A percentile compares a stretch with the other conserved stretches of the same genome.
Conservation (phyloP, 257 asterid genomes). For the Penstemon eatonii region DNA sequence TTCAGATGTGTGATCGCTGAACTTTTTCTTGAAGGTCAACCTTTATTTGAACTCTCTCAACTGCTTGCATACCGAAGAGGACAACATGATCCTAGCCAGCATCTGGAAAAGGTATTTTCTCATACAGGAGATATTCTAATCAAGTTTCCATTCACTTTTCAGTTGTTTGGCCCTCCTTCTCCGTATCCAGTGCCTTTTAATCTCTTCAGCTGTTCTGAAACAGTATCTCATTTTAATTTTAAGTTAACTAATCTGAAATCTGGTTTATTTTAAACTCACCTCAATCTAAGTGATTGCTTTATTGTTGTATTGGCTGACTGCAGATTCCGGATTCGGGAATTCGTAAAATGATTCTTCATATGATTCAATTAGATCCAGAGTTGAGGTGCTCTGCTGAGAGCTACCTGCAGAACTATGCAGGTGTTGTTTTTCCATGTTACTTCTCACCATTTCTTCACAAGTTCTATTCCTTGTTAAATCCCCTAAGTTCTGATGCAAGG, state of each 20-base stretch:
- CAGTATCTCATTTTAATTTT: constrained; percentile 17
- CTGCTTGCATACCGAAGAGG: constrained; percentile 99
- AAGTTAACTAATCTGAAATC: not conserved
- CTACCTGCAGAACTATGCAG: constrained; percentile 81
- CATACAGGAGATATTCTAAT: constrained; percentile 10
- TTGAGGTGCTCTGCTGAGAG: constrained; percentile 87
- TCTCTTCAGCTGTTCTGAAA: constrained; percentile 20
- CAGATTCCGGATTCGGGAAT: constrained; percentile 98
- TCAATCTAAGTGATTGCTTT: constrained; percentile 23
- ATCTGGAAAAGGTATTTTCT: constrained; percentile 80
- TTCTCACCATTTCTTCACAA: constrained; percentile 94
- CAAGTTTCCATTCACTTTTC: constrained; percentile 13
- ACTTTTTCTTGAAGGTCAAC: constrained; percentile 99
- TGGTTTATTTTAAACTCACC: constrained; percentile 7
- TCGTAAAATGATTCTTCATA: constrained; percentile 97
- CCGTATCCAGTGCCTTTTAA: not conserved
- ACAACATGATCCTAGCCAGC: constrained; percentile 96
- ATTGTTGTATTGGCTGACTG: constrained; percentile 28
- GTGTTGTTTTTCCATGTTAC: constrained; percentile 87
- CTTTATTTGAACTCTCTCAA: constrained; percentile 93
- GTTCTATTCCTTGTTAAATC: constrained; percentile 87
- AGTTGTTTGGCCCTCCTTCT: constrained; percentile 4
- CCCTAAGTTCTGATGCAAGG: constrained; percentile 89
- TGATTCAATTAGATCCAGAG: constrained; percentile 95
- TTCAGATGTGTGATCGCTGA: constrained; percentile 98